These are phyloP conservation scores for Colletotrichum godetiae DNA, from an alignment of 2,329 filamentous ascomycete species.

Conservation along the genomic window DNA sequence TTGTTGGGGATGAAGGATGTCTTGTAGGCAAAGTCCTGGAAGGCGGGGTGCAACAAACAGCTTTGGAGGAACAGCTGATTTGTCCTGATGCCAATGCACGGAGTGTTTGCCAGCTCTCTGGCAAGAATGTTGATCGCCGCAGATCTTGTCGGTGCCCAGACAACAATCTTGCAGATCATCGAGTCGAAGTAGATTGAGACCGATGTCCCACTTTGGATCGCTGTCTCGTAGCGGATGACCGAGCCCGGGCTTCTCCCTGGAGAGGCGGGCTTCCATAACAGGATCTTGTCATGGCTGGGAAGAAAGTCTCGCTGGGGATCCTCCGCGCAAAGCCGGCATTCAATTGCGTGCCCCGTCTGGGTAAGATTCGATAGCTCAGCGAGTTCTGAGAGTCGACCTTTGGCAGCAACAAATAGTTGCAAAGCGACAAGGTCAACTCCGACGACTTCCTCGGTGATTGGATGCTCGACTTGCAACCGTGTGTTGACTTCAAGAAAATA, in stretches of 20 bases:
- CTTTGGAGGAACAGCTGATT: no score
- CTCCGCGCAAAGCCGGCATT: conserved; percentile 55
- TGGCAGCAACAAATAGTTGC: conserved; percentile 16
- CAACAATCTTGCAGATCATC: conserved; percentile 56
- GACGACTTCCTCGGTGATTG: not conserved
- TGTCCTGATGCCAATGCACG: no score
- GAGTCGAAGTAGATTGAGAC: conserved; percentile 57
- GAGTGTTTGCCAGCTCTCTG: no score
- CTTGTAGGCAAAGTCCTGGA: no score
- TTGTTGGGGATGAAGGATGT: no score
- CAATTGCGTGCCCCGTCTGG: conserved; percentile 50
- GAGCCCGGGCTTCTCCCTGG: conserved; percentile 33
- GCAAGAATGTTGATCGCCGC: not conserved
- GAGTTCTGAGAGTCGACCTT: conserved; percentile 11
- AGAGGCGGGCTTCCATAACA: conserved; percentile 41
- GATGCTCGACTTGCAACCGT: no score
- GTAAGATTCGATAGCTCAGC: conserved; percentile 7
- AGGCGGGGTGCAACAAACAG: no score
- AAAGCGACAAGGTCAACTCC: conserved; percentile 9
- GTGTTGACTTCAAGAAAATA: conserved; percentile 40
- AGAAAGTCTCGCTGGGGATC: conserved; percentile 40
- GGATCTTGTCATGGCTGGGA: conserved; percentile 42
- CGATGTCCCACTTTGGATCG: conserved; percentile 45
- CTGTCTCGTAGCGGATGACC: conserved; percentile 51
- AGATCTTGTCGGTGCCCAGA: conserved; percentile 46